Evolutionary conservation across 73 alveolate species (phyloP).

Genomic region (Diophrys sp.): DNA sequence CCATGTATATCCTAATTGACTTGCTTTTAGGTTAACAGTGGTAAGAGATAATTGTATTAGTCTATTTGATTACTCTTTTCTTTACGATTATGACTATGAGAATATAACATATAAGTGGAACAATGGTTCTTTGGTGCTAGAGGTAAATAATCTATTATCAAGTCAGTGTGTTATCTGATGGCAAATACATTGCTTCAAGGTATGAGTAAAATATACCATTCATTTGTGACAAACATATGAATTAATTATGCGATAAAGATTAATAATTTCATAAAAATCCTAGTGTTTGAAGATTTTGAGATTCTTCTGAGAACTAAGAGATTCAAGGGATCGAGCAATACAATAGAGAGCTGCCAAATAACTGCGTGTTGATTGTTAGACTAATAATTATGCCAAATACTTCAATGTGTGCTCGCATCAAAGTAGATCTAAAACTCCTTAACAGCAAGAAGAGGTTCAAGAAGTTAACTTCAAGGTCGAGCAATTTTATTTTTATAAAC

Average conservation of each 20-base stretch:
- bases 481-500: too few species aligned
- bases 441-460: too few species aligned
- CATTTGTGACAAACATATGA: conserved; percentile 88
- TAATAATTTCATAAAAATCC: too few species aligned
- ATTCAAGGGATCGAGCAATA: too few species aligned
- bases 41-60: conserved; percentile 94
- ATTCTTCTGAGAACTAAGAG: too few species aligned
- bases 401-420: too few species aligned
- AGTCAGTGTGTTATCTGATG: conserved; percentile 92
- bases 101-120: conserved; percentile 51
- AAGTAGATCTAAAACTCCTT: too few species aligned
- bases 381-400: too few species aligned
- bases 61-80: conserved; percentile 74
- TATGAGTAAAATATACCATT: conserved; percentile 92
- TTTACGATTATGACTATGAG: conserved; percentile 28
- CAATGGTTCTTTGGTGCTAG: conserved; percentile 91
- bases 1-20: conserved; percentile 91
- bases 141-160: conserved; percentile 69
- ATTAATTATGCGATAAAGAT: conserved; percentile 62
- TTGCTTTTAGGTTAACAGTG: conserved; percentile 77
- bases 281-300: too few species aligned
- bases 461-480: too few species aligned
- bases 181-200: conserved; percentile 86
- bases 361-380: too few species aligned
- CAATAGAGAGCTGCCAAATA: too few species aligned